Evolutionary conservation across 2,329 filamentous ascomycete genomes (phyloP), one percentile per base, ranked within the genome.

Genomic region (Cadophora gregata): DNA sequence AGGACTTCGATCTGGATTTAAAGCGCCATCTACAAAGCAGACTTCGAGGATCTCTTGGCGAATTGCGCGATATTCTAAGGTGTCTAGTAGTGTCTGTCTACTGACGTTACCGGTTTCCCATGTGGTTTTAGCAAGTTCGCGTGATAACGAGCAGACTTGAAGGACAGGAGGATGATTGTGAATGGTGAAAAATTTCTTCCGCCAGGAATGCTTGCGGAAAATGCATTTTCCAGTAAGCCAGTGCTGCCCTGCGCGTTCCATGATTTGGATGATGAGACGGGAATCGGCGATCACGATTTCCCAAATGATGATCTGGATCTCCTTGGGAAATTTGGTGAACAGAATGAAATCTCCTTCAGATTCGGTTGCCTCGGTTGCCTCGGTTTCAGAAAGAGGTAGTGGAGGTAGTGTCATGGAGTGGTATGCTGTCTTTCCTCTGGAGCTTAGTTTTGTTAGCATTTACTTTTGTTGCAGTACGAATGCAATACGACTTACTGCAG

Each of bases 281-380:
- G 21, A n/a, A 7, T 38, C 19, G 31, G 53, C 53, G 14, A 38
- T 38, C 16, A 21, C 10, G n/a, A 24, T 38, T 14, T 38, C 38
- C 53, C 53, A 58, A 8, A 38, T 36, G 4, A 24, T n/a, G 53
- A 38, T 58, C 29, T 58, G 53, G 14, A 58, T 33, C 53, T 58
- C 53, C n/a, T 33, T 33, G 6, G 53, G 29, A 38, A 58, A 31
- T 3, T 38, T 24, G 4, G 53, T 33, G 53, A 38, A 27, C 5
- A n/a, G 24, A 24, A 27, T 48, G 47, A 50, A 50, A 14, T 50
- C 7, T 50, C 47, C 47, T 7, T 50, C 3, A 6, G 24, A 2
- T 50, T 50, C 47, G 21, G 47, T 6, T 21, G n/a, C 45, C 45
- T 50, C 47, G 21, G 47, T 6, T 21, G n/a, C 45, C 45, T 7